Evolutionary conservation across 768 basidiomycete species (phyloP).

Genomic region (Nidularia pulvinata): DNA sequence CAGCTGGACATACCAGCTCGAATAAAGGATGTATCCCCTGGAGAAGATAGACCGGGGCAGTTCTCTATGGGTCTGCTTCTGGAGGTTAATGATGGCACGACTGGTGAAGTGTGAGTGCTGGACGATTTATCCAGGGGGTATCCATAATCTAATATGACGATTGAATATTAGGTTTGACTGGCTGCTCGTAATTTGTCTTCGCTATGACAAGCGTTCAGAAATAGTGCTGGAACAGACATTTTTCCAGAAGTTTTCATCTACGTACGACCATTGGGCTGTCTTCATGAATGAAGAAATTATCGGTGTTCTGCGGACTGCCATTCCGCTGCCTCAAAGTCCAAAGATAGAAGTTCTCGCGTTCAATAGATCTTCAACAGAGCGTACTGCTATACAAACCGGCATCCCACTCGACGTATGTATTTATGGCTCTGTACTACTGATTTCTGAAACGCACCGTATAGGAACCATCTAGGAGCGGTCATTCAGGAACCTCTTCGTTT

Average conservation of each 20-base stretch:
- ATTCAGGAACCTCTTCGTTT: constrained; percentile 17
- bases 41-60: constrained; percentile 14
- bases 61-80: constrained; percentile 21
- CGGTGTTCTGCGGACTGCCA: constrained; percentile 15
- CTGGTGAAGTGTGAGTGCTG: too few species aligned
- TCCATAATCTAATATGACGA: too few species aligned
- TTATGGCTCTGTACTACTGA: neutral
- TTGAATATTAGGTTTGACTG: too few species aligned
- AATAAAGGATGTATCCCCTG: constrained; percentile 21
- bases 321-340: neutral
- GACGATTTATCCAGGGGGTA: too few species aligned
- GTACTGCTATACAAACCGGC: constrained; percentile 16
- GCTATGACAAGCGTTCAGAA: constrained; percentile 7
- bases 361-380: constrained; percentile 11
- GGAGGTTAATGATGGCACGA: neutral
- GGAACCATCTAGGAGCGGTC: constrained; percentile 6
- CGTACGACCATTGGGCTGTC: constrained; percentile 15
- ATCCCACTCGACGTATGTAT: constrained; percentile 7
- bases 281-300: constrained; percentile 22
- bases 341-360: constrained; percentile 13
- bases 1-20: neutral
- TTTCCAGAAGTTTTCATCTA: constrained; percentile 1
- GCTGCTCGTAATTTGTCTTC: constrained; percentile 8
- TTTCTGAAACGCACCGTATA: neutral
- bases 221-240: constrained; percentile 6